These are phyloP conservation scores for Blepharisma undulans DNA, from an alignment of 169 alveolate genomes.

Conservation along the genomic window DNA sequence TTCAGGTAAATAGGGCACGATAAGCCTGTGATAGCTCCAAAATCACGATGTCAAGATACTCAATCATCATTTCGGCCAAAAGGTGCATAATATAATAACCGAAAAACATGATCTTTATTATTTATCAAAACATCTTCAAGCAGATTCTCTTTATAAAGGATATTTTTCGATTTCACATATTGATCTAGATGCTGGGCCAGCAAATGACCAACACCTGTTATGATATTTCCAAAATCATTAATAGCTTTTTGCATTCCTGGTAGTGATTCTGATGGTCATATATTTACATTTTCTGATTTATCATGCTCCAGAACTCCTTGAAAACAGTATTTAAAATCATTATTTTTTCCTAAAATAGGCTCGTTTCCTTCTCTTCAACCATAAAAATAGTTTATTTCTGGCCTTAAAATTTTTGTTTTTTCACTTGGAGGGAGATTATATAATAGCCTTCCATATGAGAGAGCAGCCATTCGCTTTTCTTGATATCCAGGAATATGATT, in stretches of 20 bases:
- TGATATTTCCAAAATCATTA: slow-evolving; percentile 56
- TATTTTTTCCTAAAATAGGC: slow-evolving; percentile 65
- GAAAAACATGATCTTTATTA: slow-evolving; percentile 48
- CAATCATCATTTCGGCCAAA: slow-evolving; percentile 48
- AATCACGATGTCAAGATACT: slow-evolving; percentile 83
- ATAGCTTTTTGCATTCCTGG: slow-evolving; percentile 68
- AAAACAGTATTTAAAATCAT: slow-evolving; percentile 66
- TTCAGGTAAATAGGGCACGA: slow-evolving; percentile 64
- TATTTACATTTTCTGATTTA: slow-evolving; percentile 40
- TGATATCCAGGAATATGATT: slow-evolving; percentile 53
- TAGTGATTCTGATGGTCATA: slow-evolving; percentile 57
- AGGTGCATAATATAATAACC: slow-evolving; percentile 70
- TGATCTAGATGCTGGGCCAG: slow-evolving; percentile 67
- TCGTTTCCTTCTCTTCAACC: slow-evolving; percentile 83
- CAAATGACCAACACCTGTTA: slow-evolving; percentile 56
- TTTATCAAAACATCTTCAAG: background rate
- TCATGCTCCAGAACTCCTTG: slow-evolving; percentile 67
- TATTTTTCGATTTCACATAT: slow-evolving; percentile 23
- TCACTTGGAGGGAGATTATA: slow-evolving; percentile 49
- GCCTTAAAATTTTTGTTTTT: slow-evolving; percentile 43
- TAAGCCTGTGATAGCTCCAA: slow-evolving; percentile 70
- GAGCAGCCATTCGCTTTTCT: slow-evolving; percentile 44
- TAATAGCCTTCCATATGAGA: slow-evolving; percentile 56
- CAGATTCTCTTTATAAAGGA: background rate
- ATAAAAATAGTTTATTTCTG: slow-evolving; percentile 52